phyloP scores from a whole-genome alignment of 1,139 yeast species.

The Scheffersomyces titani region DNA sequence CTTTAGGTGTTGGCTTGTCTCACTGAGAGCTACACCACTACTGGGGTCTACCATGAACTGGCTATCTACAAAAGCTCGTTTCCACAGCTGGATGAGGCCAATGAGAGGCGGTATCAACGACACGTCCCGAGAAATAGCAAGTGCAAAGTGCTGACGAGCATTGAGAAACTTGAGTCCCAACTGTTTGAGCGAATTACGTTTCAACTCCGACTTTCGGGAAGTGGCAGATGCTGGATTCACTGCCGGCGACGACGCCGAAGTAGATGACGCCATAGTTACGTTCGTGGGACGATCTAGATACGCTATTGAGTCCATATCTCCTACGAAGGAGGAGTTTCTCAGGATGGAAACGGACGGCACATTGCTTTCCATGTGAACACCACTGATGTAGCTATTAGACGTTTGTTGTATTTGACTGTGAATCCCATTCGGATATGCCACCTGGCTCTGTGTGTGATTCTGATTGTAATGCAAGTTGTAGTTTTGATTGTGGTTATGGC shows the following conservation, averaged over 20 bases:
- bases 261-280: constrained; percentile 7
- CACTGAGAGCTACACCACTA: constrained; percentile 20
- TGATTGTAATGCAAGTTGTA: neutral
- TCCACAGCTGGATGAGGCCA: constrained; percentile 59
- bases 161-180: constrained; percentile 68
- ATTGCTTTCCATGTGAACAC: neutral
- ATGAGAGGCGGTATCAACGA: constrained; percentile 66
- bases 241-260: constrained; percentile 23
- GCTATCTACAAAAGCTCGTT: constrained; percentile 38
- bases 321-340: neutral
- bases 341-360: neutral
- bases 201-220: constrained; percentile 1
- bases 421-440: neutral
- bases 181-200: constrained; percentile 42
- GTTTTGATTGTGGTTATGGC: neutral
- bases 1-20: constrained; percentile 10
- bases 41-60: constrained; percentile 21
- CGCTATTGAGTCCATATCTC: neutral
- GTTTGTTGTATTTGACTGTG: neutral
- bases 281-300: neutral
- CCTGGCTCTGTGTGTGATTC: neutral
- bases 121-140: constrained; percentile 72
- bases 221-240: neutral
- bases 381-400: neutral
- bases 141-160: constrained; percentile 73